phyloP scores from a whole-genome alignment of 2,329 filamentous ascomycete genomes.

The Colletotrichum salicis region DNA sequence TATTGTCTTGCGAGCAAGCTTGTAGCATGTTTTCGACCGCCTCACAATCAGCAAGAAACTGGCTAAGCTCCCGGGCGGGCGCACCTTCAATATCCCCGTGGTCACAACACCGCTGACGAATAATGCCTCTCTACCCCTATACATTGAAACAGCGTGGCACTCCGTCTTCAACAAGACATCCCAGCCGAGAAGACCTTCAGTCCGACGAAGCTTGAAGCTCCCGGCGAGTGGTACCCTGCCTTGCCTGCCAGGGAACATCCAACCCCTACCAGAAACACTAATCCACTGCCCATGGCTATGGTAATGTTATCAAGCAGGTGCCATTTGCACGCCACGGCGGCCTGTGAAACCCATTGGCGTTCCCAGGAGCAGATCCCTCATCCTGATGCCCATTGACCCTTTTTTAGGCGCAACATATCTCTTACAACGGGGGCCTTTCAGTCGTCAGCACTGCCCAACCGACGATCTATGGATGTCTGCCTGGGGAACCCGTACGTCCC shows the following conservation, averaged over 20 bases:
- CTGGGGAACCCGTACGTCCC: not conserved
- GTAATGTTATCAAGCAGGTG: not conserved
- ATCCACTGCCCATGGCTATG: not conserved
- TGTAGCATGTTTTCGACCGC: not conserved
- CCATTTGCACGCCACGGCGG: not conserved
- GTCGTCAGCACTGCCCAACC: not conserved
- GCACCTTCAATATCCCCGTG: not conserved
- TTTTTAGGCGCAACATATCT: not conserved
- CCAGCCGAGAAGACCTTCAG: not conserved
- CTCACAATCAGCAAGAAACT: not conserved
- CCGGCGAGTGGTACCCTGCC: not conserved
- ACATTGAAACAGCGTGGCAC: not conserved
- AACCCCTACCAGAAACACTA: not conserved
- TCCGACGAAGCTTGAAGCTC: not conserved
- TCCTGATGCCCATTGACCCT: not conserved
- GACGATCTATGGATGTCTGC: not conserved
- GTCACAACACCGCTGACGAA: not conserved
- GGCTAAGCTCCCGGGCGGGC: not conserved
- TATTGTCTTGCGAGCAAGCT: not conserved
- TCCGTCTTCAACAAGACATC: not conserved
- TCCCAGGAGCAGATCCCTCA: not conserved
- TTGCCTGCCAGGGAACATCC: not conserved
- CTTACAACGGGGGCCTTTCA: not conserved
- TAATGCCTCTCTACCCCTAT: constrained; percentile 1
- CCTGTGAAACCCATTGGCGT: not conserved